These are phyloP conservation scores for Plasmodium knowlesi DNA, from an alignment of 169 alveolate species.

Conservation along the genomic window DNA sequence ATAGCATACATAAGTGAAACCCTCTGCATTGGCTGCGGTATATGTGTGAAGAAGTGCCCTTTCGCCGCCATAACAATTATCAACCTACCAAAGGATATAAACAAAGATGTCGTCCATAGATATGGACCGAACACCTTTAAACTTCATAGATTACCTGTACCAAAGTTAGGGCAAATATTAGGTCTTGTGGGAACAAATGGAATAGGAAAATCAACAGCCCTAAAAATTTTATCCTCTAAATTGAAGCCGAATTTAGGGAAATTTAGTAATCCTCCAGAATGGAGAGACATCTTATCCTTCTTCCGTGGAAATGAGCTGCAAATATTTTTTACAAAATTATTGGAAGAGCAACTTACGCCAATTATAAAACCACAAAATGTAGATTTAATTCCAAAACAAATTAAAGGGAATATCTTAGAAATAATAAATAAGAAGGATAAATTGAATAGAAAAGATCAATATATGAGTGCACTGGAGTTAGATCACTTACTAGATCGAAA, in stretches of 20 bases:
- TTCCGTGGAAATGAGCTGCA: slow-evolving; percentile 99
- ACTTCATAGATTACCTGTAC: slow-evolving; percentile 98
- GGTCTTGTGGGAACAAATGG: slow-evolving; percentile 94
- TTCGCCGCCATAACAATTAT: slow-evolving; percentile 98
- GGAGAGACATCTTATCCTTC: slow-evolving; percentile 95
- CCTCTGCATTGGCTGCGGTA: slow-evolving; percentile 99
- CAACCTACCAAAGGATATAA: slow-evolving; percentile 98
- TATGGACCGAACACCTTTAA: slow-evolving; percentile 99
- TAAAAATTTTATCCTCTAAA: slow-evolving; percentile 96
- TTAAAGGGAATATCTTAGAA: slow-evolving; percentile 86
- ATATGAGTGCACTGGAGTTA: slow-evolving; percentile 92
- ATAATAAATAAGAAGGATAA: slow-evolving; percentile 93
- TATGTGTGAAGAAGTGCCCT: slow-evolving; percentile 99
- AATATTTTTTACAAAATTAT: slow-evolving; percentile 95
- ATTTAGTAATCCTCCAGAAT: slow-evolving; percentile 95
- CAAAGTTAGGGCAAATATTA: slow-evolving; percentile 97
- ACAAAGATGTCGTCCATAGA: slow-evolving; percentile 92
- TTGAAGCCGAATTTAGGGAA: slow-evolving; percentile 98
- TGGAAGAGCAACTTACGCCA: slow-evolving; percentile 96
- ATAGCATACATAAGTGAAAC: slow-evolving; percentile 97
- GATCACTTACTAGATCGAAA: slow-evolving; percentile 95
- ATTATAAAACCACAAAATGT: slow-evolving; percentile 99
- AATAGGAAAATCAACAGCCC: slow-evolving; percentile 99
- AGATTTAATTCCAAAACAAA: slow-evolving; percentile 96
- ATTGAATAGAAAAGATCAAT: slow-evolving; percentile 86